Base-by-base conservation (phyloP, 192 early-diverging fungal species). In the Coemansia sp. region DNA sequence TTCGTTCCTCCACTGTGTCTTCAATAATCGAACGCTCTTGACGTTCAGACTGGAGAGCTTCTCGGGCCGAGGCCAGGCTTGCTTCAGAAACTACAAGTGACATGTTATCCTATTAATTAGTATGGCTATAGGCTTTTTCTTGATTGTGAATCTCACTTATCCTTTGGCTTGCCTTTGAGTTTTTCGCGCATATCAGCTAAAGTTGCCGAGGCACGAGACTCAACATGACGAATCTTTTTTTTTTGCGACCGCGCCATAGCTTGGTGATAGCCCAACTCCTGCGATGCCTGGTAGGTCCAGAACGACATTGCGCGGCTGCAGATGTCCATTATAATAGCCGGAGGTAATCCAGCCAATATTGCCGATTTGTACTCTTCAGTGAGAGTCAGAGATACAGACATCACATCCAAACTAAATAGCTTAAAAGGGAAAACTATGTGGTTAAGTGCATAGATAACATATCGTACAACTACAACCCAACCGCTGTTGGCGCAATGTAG, bases 351-450 rank as follows among this genome's bases (percentile, higher is more conserved):
- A 22, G 90, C 89, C 40, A 92, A 83, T 27, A 90, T 85, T 10
- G 86, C 84, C 18, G 89, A 86, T 76, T 89, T 89, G 73, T 89
- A 90, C 58, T 88, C 84, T 63, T 91, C 90, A 9, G 79, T 87
- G 12, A 89, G 86, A 47, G 85, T 78, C 34, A 92, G 73, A 8
- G 89, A 80, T 2, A 84, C 77, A 33, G 88, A 65, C 11, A 88
- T 82, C 55, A 91, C 82, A 65, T 89, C 89, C 9, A 66, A 46
- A 1, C 78, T 80, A 72, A 2, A 62, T 2, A 41, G 29, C 11
- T 87, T 3, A 15, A 58, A 33, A 3, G n/a, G n/a, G n/a, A n/a
- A n/a, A n/a, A 3, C 9, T 3, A 4, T 1, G 12, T 15, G 53
- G 53, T 11, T 29, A 29, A 31, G 24, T 12, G 3, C 15, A 34